Evolutionary conservation across 306 rosid genomes (phyloP).

Genomic region (Rosa lucieae): DNA sequence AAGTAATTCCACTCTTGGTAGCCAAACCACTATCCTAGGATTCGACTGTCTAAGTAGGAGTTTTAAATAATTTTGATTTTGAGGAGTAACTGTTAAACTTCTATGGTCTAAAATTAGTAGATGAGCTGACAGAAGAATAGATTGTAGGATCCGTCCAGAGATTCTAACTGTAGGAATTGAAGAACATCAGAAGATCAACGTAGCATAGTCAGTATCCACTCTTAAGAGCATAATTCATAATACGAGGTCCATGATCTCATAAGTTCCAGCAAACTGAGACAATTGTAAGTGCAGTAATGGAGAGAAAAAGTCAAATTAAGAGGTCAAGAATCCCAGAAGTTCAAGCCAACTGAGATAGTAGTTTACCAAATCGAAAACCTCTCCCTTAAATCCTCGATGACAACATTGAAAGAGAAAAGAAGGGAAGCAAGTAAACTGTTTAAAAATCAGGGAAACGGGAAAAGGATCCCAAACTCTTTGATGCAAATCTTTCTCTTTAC

Average conservation of each 20-base stretch:
- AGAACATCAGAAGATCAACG: background rate
- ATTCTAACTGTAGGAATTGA: background rate
- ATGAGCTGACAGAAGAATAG: background rate
- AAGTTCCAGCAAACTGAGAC: background rate
- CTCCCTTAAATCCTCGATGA: background rate
- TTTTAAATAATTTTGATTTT: background rate
- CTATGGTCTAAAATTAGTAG: background rate
- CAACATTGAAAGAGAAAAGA: background rate
- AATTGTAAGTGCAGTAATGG: background rate
- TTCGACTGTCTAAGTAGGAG: background rate
- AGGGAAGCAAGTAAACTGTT: background rate
- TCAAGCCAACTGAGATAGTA: background rate
- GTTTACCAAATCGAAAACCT: background rate
- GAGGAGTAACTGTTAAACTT: background rate
- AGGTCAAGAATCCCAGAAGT: background rate
- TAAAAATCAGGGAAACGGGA: background rate
- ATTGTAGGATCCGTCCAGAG: background rate
- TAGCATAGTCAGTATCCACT: background rate
- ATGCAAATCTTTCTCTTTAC: background rate
- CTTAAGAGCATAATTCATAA: background rate
- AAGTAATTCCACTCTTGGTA: background rate
- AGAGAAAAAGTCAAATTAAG: background rate
- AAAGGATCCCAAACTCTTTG: background rate
- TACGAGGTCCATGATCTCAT: background rate
- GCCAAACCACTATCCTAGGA: background rate